Conservation (phyloP, 73 alveolate species). For the Uronychia setigera region DNA sequence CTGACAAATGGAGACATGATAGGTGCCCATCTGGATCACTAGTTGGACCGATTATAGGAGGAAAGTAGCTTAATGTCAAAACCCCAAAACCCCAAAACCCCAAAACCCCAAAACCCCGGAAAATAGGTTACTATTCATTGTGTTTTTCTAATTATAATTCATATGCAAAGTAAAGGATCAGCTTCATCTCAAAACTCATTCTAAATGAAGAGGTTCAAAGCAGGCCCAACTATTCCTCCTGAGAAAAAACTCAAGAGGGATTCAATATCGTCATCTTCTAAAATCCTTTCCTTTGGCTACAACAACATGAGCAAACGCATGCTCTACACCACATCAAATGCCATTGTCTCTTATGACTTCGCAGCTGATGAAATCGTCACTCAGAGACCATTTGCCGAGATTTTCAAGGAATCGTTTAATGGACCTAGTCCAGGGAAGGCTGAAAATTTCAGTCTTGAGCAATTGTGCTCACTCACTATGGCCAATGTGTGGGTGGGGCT, state of each 20-base stretch:
- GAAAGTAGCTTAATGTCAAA: too few relatives aligned
- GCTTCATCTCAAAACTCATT: neutral
- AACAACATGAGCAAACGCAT: neutral
- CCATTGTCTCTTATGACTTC: neutral
- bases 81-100: too few relatives aligned
- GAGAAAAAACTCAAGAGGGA: neutral
- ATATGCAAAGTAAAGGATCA: too few relatives aligned
- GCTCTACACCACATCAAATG: neutral
- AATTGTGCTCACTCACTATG: slow-evolving; percentile 11
- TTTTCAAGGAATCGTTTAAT: slow-evolving; percentile 16
- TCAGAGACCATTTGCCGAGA: slow-evolving; percentile 20
- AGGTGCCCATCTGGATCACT: too few relatives aligned
- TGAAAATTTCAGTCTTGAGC: slow-evolving; percentile 11
- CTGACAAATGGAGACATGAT: too few relatives aligned
- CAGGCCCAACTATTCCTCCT: neutral
- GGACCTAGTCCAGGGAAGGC: slow-evolving; percentile 3
- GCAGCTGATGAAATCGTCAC: neutral
- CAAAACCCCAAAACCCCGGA: too few relatives aligned
- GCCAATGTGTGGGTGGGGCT: slow-evolving; percentile 31
- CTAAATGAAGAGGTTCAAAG: neutral
- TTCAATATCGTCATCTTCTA: neutral
- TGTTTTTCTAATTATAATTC: too few relatives aligned
- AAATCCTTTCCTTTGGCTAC: neutral
- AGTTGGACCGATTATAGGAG: too few relatives aligned
- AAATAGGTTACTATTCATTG: too few relatives aligned